Percentiles rank a stretch among this genome's conserved stretches.
Evolutionary conservation across 2,329 filamentous ascomycete species (phyloP).

Genomic region (Neofusicoccum sp.): DNA sequence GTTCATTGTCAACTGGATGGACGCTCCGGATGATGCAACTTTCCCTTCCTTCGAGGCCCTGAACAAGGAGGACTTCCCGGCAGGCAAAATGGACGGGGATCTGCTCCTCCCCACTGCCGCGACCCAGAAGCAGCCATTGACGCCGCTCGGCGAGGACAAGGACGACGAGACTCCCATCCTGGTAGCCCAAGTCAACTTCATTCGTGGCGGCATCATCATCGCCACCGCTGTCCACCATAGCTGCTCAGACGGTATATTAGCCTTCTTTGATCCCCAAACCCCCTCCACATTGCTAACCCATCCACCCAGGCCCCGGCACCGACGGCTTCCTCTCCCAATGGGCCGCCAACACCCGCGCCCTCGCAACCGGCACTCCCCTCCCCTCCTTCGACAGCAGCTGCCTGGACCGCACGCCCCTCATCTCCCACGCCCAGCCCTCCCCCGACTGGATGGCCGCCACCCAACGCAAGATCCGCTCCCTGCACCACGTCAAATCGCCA

Average conservation of each 20-base stretch:
- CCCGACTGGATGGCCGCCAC: constrained; percentile 3
- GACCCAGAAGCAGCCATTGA: constrained; percentile 19
- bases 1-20: constrained; percentile 22
- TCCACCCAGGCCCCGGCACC: constrained; percentile 22
- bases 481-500: constrained; percentile 22
- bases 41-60: constrained; percentile 23
- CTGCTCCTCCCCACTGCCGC: constrained; percentile 19
- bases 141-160: constrained; percentile 17
- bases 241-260: constrained; percentile 21
- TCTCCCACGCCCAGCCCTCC: not conserved
- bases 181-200: constrained; percentile 29
- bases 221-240: constrained; percentile 28
- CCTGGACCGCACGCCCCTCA: constrained; percentile 17
- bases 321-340: constrained; percentile 29
- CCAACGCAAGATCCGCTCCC: not conserved
- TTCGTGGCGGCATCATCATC: constrained; percentile 29
- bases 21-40: constrained; percentile 18
- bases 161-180: constrained; percentile 18
- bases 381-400: constrained; percentile 6
- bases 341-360: constrained; percentile 27
- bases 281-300: not conserved
- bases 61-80: constrained; percentile 22
- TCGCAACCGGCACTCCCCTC: constrained; percentile 20
- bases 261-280: not conserved
- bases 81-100: constrained; percentile 16